phyloP scores from a whole-genome alignment of 1,284 basidiomycete species.

The Moniliella sp. region DNA sequence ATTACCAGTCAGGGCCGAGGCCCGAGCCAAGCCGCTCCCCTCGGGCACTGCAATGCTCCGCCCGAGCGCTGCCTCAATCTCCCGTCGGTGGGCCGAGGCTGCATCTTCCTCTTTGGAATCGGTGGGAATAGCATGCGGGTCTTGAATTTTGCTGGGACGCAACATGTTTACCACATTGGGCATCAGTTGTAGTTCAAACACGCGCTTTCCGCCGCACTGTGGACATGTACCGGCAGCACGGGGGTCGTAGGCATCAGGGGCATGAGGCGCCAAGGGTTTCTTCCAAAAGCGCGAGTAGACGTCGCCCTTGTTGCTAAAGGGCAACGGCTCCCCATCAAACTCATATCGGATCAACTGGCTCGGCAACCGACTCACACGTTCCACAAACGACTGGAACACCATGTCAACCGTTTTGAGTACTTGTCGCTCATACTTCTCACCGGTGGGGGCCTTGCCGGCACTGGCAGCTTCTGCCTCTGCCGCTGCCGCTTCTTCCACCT shows the following conservation, averaged over 20 bases:
- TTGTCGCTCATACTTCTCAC: constrained; percentile 26
- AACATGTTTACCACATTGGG: constrained; percentile 28
- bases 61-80: constrained; percentile 19
- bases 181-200: constrained; percentile 33
- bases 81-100: constrained; percentile 7
- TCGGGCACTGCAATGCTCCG: constrained; percentile 5
- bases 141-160: constrained; percentile 5
- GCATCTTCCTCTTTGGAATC: constrained; percentile 3
- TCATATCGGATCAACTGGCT: constrained; percentile 29
- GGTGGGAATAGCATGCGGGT: not conserved
- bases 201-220: constrained; percentile 12
- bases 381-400: constrained; percentile 25
- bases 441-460: constrained; percentile 6
- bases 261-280: not conserved
- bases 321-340: constrained; percentile 18
- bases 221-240: constrained; percentile 5
- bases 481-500: constrained; percentile 4
- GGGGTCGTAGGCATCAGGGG: not conserved
- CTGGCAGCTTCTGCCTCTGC: constrained; percentile 1
- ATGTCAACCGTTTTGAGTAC: constrained; percentile 19
- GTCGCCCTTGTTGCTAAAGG: constrained; percentile 15
- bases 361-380: constrained; percentile 14
- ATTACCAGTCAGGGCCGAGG: not conserved
- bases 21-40: constrained; percentile 1
- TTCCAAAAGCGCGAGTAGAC: constrained; percentile 22